Evolutionary conservation across 2,329 filamentous ascomycete species (phyloP), one percentile per base, ranked within the genome.

Genomic region (Venturia aucupariae): DNA sequence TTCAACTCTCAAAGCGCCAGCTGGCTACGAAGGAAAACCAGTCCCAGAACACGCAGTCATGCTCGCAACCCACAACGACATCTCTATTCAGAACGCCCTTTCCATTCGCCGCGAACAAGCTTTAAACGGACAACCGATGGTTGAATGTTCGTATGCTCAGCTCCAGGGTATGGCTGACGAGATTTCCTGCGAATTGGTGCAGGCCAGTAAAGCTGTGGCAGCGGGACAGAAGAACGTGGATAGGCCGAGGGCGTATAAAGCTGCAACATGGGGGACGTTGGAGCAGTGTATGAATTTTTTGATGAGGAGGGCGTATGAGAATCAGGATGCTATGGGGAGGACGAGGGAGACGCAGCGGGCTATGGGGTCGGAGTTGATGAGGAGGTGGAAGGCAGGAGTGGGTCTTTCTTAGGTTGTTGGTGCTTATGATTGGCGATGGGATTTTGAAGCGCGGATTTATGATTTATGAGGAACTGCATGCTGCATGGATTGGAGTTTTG

Each of bases 81-180:
- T 83, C 48, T 90, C 89, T 4, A 87, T 96, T 10, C 69, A 76
- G 41, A 77, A 77, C 42, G 83, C 83, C 0, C 79, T 81, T 64
- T 70, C 73, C 7, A 75, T 84, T 11, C 80, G 82, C 62, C 76
- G 79, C 55, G 68, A 76, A 24, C 81, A 84, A 61, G 68, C 75
- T 35, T 68, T 70, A 54, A 71, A 71, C 4, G 71, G 75, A 48
- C 66, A 80, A 66, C 48, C 75, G 2, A 78, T 78, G 4, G 79
- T 83, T 1, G 77, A 80, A 2, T 75, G 85, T 11, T 75, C 77
- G 0, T 92, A 90, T 74, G 89, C 89, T 2, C 92, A 97, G 77
- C 83, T 97, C 0, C 89, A 93, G 78, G 92, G 93, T 48, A 97
- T 97, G 93, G 93, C 93, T 1, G 93, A 97, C 70, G 92, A 97